Evolutionary conservation across 306 rosid species (phyloP), one percentile per base, ranked within the genome.

Genomic region (Acacia crassicarpa): DNA sequence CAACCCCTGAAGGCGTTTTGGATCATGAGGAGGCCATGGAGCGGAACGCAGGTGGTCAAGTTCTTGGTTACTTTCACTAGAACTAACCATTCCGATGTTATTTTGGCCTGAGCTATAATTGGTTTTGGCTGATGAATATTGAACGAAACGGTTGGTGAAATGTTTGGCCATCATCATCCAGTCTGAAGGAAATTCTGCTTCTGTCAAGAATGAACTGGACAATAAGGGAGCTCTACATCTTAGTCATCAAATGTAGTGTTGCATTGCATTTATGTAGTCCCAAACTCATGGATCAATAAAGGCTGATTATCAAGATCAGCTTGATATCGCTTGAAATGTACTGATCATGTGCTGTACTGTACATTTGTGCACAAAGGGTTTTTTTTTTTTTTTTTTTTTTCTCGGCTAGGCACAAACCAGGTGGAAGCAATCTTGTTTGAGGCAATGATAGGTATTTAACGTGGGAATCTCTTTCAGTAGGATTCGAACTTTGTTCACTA

Each of bases 1-100:
- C 99, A 40, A 93, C 99, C 61, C 98, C 99, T 0, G 97, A 95
- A 32, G 98, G 98, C 69, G 86, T 95, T 84, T 84, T 95, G 93
- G 99, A 95, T 88, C 97, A 95, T 66, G 99, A 95, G 85, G 97
- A 91, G 87, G 97, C 97, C 27, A 80, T 90, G 5, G 85, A 41
- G 72, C 85, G 88, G 76, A 92, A 93, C 46, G 97, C 87, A 72
- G 90, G 95, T 13, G 95, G 97, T 72, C 97, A 93, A 86, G 93
- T 93, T 84, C 92, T 91, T 81, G 97, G 94, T 74, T 93, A 89
- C 80, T 91, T 93, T 89, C 97, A 93, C 83, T 95, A 81, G 77
- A 77, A 38, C 14, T 75, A 58, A 15, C 65, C 63, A 35, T 68
- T 48, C 6, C 59, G 44, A 14, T 72, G 78, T 43, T 71, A 38